A percentile compares a stretch with the other conserved stretches of the same genome.
Conservation (phyloP, 1,284 basidiomycete genomes). For the Tremellales sp. region DNA sequence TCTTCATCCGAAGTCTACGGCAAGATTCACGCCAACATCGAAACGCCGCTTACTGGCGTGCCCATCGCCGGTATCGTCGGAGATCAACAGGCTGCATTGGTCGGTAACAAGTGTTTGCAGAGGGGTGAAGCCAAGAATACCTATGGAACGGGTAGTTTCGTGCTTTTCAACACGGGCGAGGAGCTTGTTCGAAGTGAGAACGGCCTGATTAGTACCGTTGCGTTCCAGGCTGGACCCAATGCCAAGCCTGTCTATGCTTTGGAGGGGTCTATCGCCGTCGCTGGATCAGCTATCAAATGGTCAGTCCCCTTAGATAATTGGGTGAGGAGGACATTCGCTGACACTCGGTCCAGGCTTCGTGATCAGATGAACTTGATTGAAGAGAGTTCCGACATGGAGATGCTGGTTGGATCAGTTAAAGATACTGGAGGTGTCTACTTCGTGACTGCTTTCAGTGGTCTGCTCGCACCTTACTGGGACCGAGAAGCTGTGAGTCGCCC, state of each 20-base stretch:
- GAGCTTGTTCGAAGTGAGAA: slow-evolving; percentile 81
- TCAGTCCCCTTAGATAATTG: slow-evolving; percentile 21
- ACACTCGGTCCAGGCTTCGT: slow-evolving; percentile 65
- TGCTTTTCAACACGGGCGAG: slow-evolving; percentile 82
- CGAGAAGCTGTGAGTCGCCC: slow-evolving; percentile 29
- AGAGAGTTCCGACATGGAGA: slow-evolving; percentile 77
- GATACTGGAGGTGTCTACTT: slow-evolving; percentile 94
- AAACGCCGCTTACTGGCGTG: slow-evolving; percentile 68
- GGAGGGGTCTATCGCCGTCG: slow-evolving; percentile 92
- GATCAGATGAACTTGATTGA: slow-evolving; percentile 84
- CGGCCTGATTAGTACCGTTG: slow-evolving; percentile 84
- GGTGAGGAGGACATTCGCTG: not conserved
- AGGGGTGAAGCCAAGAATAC: slow-evolving; percentile 90
- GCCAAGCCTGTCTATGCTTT: slow-evolving; percentile 83
- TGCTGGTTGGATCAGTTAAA: slow-evolving; percentile 70
- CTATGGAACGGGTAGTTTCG: slow-evolving; percentile 92
- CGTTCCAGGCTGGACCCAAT: slow-evolving; percentile 81
- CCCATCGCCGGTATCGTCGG: slow-evolving; percentile 89
- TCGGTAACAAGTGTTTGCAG: slow-evolving; percentile 89
- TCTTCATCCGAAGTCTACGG: slow-evolving; percentile 93
- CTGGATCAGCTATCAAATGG: slow-evolving; percentile 93
- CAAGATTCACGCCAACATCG: slow-evolving; percentile 53
- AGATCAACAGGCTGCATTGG: slow-evolving; percentile 93
- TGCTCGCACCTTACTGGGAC: slow-evolving; percentile 67
- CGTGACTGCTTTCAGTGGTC: slow-evolving; percentile 90